Percentiles rank a stretch among this genome's conserved stretches.
Evolutionary conservation across 305 asterid species (phyloP).

Genomic region (Fraxinus greggii): DNA sequence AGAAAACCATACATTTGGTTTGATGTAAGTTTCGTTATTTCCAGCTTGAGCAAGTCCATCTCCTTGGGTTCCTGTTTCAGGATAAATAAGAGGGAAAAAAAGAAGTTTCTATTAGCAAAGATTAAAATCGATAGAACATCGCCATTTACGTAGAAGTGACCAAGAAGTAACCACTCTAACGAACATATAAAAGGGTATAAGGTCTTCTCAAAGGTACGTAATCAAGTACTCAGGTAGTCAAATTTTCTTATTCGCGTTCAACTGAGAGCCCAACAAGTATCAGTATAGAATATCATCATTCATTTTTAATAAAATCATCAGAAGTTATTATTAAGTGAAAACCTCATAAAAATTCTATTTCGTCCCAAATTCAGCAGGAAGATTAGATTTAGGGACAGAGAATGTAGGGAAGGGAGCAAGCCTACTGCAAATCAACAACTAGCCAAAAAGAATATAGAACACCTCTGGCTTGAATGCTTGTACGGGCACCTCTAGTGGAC

Average conservation of each 20-base stretch:
- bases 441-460: conserved; percentile 11
- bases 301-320: not conserved
- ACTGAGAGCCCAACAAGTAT: not conserved
- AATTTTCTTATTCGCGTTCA: too few relatives aligned
- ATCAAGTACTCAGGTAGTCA: not conserved
- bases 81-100: not conserved
- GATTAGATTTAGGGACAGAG: not conserved
- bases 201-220: not conserved
- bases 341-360: not conserved
- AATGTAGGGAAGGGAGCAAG: not conserved
- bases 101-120: not conserved
- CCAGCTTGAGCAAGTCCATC: conserved; percentile 46
- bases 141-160: not conserved
- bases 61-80: conserved; percentile 45
- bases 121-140: not conserved
- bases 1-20: conserved; percentile 47
- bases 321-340: not conserved
- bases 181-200: not conserved
- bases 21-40: conserved; percentile 45
- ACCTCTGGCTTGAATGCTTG: conserved; percentile 52
- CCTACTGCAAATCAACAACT: not conserved
- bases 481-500: conserved; percentile 22
- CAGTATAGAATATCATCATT: not conserved
- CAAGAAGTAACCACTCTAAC: not conserved
- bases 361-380: not conserved